Evolutionary conservation across 2,329 filamentous ascomycete species (phyloP).

Genomic region (Verticillium albo-atrum): DNA sequence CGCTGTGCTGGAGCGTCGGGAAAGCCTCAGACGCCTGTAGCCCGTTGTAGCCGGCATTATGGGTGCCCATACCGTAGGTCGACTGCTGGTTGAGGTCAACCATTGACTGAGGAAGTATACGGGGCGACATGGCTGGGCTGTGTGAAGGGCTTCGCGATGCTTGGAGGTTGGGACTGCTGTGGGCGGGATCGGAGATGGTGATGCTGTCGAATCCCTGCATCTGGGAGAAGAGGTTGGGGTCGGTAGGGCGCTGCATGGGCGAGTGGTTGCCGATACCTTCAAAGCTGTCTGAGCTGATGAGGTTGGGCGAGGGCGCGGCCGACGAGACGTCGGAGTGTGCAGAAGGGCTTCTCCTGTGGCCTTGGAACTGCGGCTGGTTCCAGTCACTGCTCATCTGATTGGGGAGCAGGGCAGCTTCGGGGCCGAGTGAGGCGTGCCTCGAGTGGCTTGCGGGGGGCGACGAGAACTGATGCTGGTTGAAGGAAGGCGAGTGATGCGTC

Average conservation of each 20-base stretch:
- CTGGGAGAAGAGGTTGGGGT: conserved; percentile 70
- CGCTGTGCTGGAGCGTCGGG: conserved; percentile 41
- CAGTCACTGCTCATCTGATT: conserved; percentile 47
- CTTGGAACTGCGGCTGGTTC: conserved; percentile 61
- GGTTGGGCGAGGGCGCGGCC: conserved; percentile 76
- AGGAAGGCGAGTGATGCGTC: conserved; percentile 52
- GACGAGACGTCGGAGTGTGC: conserved; percentile 91
- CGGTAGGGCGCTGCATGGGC: conserved; percentile 71
- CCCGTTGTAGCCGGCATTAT: conserved; percentile 31
- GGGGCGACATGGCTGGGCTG: conserved; percentile 62
- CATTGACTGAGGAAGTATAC: conserved; percentile 53
- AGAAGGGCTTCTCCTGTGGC: conserved; percentile 82
- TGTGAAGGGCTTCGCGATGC: conserved; percentile 79
- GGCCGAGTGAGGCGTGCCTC: conserved; percentile 52
- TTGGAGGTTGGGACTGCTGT: conserved; percentile 53
- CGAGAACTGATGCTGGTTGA: conserved; percentile 51
- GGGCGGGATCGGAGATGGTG: conserved; percentile 68
- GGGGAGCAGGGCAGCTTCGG: conserved; percentile 51
- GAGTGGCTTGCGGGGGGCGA: conserved; percentile 43
- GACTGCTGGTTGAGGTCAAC: conserved; percentile 47
- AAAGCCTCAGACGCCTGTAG: conserved; percentile 45
- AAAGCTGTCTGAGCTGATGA: conserved; percentile 74
- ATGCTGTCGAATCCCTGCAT: conserved; percentile 75
- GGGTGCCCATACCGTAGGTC: conserved; percentile 37
- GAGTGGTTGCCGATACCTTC: conserved; percentile 71